Evolutionary conservation across 371 early-diverging fungal species (phyloP).

Genomic region (Saksenaea vasiformis): DNA sequence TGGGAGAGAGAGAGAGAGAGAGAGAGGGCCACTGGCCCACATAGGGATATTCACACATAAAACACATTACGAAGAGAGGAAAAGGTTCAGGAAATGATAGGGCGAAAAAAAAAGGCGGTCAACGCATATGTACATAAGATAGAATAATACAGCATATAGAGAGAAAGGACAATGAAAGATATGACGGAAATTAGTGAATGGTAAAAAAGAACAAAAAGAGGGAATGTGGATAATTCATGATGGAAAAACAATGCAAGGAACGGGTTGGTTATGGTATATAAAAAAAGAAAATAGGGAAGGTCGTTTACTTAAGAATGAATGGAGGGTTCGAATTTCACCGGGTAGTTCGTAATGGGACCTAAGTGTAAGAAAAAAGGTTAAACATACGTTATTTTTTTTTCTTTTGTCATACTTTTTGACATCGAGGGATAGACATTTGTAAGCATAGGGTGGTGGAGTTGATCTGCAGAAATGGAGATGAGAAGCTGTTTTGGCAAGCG

Average conservation of each 20-base stretch:
- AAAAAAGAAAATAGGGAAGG: not conserved
- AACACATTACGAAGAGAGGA: not conserved
- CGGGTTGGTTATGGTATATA: not conserved
- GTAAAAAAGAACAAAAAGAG: no score
- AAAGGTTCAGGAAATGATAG: not conserved
- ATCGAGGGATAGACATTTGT: not conserved
- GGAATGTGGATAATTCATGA: not conserved
- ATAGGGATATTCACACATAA: conserved; percentile 5
- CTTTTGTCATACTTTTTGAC: not conserved
- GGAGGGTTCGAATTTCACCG: not conserved
- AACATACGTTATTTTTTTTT: no score
- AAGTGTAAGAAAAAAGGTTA: not conserved
- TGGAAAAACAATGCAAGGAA: not conserved
- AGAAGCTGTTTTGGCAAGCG: not conserved
- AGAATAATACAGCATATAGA: conserved; percentile 3
- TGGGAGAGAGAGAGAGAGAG: no score
- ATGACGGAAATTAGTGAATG: not conserved
- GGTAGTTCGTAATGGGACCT: not conserved
- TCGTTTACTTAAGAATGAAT: not conserved
- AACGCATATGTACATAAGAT: conserved; percentile 2
- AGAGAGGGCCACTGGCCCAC: not conserved
- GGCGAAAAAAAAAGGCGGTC: not conserved
- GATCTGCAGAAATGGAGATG: not conserved
- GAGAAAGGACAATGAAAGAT: not conserved
- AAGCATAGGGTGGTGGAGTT: not conserved